These are phyloP conservation scores for Pestalotiopsis sp. DNA, from an alignment of 2,329 filamentous ascomycete genomes.

Conservation along the genomic window DNA sequence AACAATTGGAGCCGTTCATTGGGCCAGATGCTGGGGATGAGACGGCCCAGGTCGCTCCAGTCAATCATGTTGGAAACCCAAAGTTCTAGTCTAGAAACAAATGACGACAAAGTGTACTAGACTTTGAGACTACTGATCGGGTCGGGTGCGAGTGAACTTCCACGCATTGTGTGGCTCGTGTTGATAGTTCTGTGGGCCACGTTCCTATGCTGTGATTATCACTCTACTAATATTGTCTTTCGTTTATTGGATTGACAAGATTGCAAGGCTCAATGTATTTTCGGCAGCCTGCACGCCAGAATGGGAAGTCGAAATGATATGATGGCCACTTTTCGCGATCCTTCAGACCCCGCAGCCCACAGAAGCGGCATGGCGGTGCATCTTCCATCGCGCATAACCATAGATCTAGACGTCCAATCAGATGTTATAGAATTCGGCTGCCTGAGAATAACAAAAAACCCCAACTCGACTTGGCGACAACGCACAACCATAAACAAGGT, in stretches of 20 bases:
- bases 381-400: background rate
- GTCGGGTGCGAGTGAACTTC: too few species aligned
- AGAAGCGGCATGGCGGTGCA: background rate
- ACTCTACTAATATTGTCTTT: background rate
- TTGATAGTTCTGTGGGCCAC: too few species aligned
- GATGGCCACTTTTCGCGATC: background rate
- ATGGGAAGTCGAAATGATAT: background rate
- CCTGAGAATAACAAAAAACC: background rate
- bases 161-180: too few species aligned
- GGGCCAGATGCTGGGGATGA: background rate
- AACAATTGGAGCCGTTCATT: constrained; percentile 15
- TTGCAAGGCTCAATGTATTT: background rate
- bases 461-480: background rate
- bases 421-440: constrained; percentile 8
- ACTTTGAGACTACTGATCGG: too few species aligned
- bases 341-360: background rate
- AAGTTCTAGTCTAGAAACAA: background rate
- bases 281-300: background rate
- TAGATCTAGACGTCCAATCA: background rate
- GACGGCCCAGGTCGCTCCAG: background rate
- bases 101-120: too few species aligned
- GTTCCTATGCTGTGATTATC: background rate
- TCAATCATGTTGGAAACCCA: background rate
- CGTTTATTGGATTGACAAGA: background rate
- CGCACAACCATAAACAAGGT: background rate